Conservation (phyloP, 2,329 filamentous ascomycete genomes). For the Myriangium duriaei region DNA sequence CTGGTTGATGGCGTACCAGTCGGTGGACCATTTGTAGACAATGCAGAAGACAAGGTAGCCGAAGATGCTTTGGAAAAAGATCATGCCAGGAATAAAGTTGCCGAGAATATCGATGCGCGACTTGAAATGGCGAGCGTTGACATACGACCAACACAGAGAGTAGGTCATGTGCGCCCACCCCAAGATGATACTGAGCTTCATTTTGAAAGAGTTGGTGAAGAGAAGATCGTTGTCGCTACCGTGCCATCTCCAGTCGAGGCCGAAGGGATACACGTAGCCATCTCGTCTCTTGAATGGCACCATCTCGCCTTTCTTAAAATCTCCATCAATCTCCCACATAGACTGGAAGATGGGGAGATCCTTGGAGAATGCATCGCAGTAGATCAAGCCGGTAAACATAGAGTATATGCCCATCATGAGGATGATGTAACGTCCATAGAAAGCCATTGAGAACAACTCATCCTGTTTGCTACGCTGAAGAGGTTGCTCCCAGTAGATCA, state of each 20-base stretch:
- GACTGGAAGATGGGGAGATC: slow-evolving; percentile 79
- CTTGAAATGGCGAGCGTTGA: slow-evolving; percentile 93
- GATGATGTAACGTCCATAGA: slow-evolving; percentile 97
- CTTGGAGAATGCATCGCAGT: slow-evolving; percentile 95
- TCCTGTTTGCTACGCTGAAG: slow-evolving; percentile 78
- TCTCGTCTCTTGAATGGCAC: slow-evolving; percentile 53
- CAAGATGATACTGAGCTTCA: slow-evolving; percentile 97
- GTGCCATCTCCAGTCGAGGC: slow-evolving; percentile 93
- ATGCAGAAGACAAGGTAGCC: slow-evolving; percentile 91
- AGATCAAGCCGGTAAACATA: slow-evolving; percentile 91
- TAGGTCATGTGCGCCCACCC: slow-evolving; percentile 99
- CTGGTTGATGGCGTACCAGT: slow-evolving; percentile 59
- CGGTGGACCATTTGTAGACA: slow-evolving; percentile 90
- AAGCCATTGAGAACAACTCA: slow-evolving; percentile 95
- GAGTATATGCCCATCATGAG: slow-evolving; percentile 97
- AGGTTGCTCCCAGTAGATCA: slow-evolving; percentile 95
- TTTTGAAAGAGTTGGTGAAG: slow-evolving; percentile 98
- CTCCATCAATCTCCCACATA: slow-evolving; percentile 69
- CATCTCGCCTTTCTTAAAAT: slow-evolving; percentile 52
- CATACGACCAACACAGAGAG: slow-evolving; percentile 80
- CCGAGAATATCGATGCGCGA: slow-evolving; percentile 91
- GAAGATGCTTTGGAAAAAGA: slow-evolving; percentile 99
- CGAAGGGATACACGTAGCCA: slow-evolving; percentile 84
- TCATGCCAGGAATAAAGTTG: slow-evolving; percentile 96
- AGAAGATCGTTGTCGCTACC: slow-evolving; percentile 87